Conservation (phyloP, 2,329 filamentous ascomycete genomes). For the Chaetothyriales sp. region DNA sequence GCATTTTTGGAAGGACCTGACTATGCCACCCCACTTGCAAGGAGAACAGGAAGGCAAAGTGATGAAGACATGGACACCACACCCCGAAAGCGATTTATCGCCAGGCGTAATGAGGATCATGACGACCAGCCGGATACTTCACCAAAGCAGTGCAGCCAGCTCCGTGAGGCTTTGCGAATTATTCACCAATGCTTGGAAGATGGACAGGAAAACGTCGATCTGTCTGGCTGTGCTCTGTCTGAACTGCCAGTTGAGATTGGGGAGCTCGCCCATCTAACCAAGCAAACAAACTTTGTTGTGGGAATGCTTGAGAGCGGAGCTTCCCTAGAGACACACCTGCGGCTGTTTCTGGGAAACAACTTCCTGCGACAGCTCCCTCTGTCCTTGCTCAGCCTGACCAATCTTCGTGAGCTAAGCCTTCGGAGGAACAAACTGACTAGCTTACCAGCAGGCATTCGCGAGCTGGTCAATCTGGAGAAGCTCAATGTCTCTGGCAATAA, state of each 20-base stretch:
- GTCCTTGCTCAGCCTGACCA: constrained; percentile 28
- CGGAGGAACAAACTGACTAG: constrained; percentile 31
- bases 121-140: not conserved
- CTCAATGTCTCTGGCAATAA: constrained; percentile 33
- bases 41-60: not conserved
- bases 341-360: constrained; percentile 31
- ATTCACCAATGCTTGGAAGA: constrained; percentile 29
- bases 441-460: constrained; percentile 28
- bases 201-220: constrained; percentile 30
- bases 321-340: constrained; percentile 26
- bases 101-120: not conserved
- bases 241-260: constrained; percentile 9
- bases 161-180: constrained; percentile 23
- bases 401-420: constrained; percentile 30
- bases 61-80: not conserved
- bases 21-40: not conserved
- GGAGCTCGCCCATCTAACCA: constrained; percentile 10
- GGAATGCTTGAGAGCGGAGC: constrained; percentile 14
- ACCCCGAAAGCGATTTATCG: not conserved
- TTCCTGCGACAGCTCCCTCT: constrained; percentile 23
- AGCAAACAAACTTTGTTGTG: constrained; percentile 12
- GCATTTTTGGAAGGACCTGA: not conserved
- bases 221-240: constrained; percentile 23
- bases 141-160: constrained; percentile 12
- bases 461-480: constrained; percentile 27